Evolutionary conservation across 768 basidiomycete genomes (phyloP).

Genomic region (Saitozyma sp.): DNA sequence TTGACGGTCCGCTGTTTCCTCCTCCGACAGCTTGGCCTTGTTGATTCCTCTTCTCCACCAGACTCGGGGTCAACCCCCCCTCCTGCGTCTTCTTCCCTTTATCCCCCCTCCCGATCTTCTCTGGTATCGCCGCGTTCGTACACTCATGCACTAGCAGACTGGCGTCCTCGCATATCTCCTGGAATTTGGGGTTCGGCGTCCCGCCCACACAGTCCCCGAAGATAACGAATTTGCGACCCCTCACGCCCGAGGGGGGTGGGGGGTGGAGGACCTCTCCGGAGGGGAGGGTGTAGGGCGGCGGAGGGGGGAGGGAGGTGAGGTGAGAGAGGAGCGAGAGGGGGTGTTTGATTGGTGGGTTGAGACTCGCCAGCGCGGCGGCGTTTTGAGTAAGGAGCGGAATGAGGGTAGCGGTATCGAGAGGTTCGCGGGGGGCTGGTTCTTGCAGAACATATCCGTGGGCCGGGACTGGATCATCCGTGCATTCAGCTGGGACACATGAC

Average conservation of each 20-base stretch:
- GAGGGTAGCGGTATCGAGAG: constrained; percentile 36
- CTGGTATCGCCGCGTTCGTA: constrained; percentile 53
- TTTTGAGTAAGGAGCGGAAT: constrained; percentile 44
- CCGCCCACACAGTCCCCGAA: constrained; percentile 50
- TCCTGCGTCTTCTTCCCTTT: constrained; percentile 59
- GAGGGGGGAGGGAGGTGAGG: constrained; percentile 38
- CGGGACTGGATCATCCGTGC: constrained; percentile 22
- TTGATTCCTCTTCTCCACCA: constrained; percentile 39
- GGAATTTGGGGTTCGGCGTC: constrained; percentile 36
- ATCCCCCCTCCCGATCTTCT: constrained; percentile 66
- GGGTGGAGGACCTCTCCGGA: constrained; percentile 41
- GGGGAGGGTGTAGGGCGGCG: constrained; percentile 42
- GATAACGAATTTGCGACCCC: constrained; percentile 44
- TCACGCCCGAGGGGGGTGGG: constrained; percentile 25
- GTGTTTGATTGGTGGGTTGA: constrained; percentile 42
- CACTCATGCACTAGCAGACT: constrained; percentile 51
- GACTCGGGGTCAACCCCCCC: constrained; percentile 62
- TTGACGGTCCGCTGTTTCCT: constrained; percentile 1
- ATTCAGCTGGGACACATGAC: neutral
- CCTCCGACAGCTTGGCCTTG: constrained; percentile 11
- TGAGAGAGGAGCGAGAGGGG: constrained; percentile 43
- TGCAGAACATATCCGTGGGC: constrained; percentile 46
- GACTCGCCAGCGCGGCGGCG: constrained; percentile 28
- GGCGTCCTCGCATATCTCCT: constrained; percentile 35
- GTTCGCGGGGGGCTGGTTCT: constrained; percentile 42